These are phyloP conservation scores for Castanospermum australe DNA, from an alignment of 306 rosid species.

Conservation along the genomic window DNA sequence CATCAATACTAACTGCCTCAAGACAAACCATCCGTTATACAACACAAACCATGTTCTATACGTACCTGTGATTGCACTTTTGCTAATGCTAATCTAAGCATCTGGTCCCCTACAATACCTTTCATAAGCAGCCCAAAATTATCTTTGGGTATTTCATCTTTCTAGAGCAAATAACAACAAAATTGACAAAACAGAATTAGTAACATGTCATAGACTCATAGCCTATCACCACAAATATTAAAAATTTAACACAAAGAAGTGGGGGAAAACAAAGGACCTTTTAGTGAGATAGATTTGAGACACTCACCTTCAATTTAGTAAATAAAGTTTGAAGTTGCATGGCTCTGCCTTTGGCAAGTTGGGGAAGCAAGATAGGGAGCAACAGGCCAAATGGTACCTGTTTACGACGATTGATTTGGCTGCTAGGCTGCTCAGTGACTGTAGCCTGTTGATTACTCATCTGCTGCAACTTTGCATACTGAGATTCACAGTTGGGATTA, in stretches of 20 bases:
- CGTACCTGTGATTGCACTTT: slow-evolving; percentile 73
- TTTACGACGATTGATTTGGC: slow-evolving; percentile 51
- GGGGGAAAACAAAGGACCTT: not conserved
- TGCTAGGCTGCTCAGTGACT: slow-evolving; percentile 58
- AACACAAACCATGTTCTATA: slow-evolving; percentile 6
- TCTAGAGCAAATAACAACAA: slow-evolving; percentile 47
- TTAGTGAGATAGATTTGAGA: slow-evolving; percentile 21
- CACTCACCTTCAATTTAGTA: slow-evolving; percentile 64
- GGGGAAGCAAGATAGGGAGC: slow-evolving; percentile 77
- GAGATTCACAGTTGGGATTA: slow-evolving; percentile 59
- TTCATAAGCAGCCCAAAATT: slow-evolving; percentile 74
- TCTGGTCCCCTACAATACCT: slow-evolving; percentile 84
- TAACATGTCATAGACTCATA: slow-evolving; percentile 3
- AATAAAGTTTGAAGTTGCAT: slow-evolving; percentile 81
- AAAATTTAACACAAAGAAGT: not conserved
- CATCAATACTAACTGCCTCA: not conserved
- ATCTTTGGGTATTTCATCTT: slow-evolving; percentile 81
- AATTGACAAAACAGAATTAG: slow-evolving; percentile 24
- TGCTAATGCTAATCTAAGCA: slow-evolving; percentile 75
- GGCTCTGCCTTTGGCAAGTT: slow-evolving; percentile 81
- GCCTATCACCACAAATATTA: not conserved
- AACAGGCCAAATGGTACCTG: slow-evolving; percentile 83
- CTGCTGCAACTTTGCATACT: slow-evolving; percentile 83
- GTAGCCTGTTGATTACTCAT: slow-evolving; percentile 92
- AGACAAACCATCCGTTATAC: slow-evolving; percentile 3